phyloP scores from a whole-genome alignment of 129 eudicot genomes.

The Artemisia tridentata region DNA sequence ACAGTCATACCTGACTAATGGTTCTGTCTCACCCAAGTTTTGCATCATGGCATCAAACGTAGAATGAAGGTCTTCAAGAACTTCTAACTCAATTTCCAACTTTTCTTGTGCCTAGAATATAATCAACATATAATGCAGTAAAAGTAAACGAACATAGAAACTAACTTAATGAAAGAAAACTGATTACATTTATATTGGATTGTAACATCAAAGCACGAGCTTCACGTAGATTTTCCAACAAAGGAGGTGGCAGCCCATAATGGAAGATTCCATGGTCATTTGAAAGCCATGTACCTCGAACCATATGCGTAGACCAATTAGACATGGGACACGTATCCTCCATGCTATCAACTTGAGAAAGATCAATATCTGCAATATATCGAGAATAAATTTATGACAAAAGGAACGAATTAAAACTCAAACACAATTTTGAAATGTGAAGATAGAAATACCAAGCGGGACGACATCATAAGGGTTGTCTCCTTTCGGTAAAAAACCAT shows the following conservation, averaged over 20 bases:
- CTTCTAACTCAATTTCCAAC: slow-evolving; percentile 58
- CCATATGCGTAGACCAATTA: slow-evolving; percentile 75
- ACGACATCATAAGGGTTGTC: slow-evolving; percentile 78
- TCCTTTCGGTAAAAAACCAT: slow-evolving; percentile 71
- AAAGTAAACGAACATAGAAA: background rate
- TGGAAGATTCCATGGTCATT: slow-evolving; percentile 58
- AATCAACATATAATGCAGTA: background rate
- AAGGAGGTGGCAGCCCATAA: slow-evolving; percentile 76
- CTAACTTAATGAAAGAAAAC: background rate
- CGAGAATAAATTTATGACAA: slow-evolving; percentile 13
- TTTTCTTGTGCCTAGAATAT: slow-evolving; percentile 48
- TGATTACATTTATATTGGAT: slow-evolving; percentile 43
- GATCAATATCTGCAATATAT: slow-evolving; percentile 54
- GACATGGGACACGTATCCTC: slow-evolving; percentile 29
- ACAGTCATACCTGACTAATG: slow-evolving; percentile 45
- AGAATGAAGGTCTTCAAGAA: slow-evolving; percentile 56
- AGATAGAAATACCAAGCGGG: slow-evolving; percentile 59
- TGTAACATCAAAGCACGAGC: slow-evolving; percentile 34
- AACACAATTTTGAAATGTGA: slow-evolving; percentile 7
- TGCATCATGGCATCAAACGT: slow-evolving; percentile 67
- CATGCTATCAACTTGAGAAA: slow-evolving; percentile 37
- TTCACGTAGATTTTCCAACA: slow-evolving; percentile 57
- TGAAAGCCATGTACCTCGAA: slow-evolving; percentile 89
- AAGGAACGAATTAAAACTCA: background rate
- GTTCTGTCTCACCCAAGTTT: slow-evolving; percentile 39